Percentiles rank a stretch among this genome's conserved stretches.
Evolutionary conservation across 2,329 filamentous ascomycete species (phyloP).

Genomic region (Botrytis sinoallii): DNA sequence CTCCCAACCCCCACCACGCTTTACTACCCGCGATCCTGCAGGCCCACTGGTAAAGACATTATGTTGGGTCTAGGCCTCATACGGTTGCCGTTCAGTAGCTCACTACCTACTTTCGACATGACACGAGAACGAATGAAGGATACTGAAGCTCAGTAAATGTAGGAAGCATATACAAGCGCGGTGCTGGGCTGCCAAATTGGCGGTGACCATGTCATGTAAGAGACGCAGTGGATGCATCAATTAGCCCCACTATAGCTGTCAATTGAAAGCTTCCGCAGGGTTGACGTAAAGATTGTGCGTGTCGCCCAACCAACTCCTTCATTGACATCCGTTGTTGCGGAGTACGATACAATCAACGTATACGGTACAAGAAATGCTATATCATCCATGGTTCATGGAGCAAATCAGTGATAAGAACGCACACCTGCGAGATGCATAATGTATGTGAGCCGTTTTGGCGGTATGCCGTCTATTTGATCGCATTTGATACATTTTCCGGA

Average conservation of each 20-base stretch:
- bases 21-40: neutral
- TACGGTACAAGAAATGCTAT: neutral
- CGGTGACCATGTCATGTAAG: neutral
- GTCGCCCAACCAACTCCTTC: slow-evolving; percentile 7
- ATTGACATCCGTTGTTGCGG: neutral
- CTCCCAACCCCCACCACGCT: neutral
- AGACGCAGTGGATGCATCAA: neutral
- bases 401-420: neutral
- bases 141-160: neutral
- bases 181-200: neutral
- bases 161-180: neutral
- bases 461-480: neutral
- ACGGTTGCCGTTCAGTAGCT: neutral
- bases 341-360: neutral
- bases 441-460: slow-evolving; percentile 2
- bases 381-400: neutral
- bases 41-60: neutral
- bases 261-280: neutral
- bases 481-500: slow-evolving; percentile 2
- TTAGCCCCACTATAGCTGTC: neutral
- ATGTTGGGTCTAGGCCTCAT: neutral
- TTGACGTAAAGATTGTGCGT: neutral
- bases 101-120: neutral
- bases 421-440: neutral
- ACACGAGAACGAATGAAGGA: neutral